Conservation (phyloP, 2,329 filamentous ascomycete genomes). For the Trichoderma harzianum region DNA sequence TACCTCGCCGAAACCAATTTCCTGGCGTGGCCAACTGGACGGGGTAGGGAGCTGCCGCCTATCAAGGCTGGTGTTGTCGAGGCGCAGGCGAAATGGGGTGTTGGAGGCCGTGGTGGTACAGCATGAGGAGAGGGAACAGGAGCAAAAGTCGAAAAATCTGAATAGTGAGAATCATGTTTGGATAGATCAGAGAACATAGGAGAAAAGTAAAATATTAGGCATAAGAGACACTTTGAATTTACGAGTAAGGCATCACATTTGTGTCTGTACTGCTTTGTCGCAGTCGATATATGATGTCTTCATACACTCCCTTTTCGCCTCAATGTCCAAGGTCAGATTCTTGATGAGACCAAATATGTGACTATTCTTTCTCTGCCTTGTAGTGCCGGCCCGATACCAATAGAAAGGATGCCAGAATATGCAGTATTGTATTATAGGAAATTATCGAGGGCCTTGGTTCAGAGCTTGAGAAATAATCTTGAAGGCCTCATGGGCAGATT, state of each 20-base stretch:
- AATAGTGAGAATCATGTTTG: neutral
- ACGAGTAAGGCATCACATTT: neutral
- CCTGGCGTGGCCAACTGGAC: constrained; percentile 28
- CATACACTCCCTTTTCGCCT: neutral
- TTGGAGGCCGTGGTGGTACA: constrained; percentile 2
- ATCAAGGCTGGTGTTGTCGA: neutral
- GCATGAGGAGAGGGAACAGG: neutral
- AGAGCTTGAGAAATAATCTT: too few relatives aligned
- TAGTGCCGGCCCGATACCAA: too few relatives aligned
- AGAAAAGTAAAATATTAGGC: neutral
- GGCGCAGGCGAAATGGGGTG: neutral
- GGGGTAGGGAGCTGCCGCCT: constrained; percentile 26
- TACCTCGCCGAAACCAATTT: constrained; percentile 32
- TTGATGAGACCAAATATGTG: too few relatives aligned
- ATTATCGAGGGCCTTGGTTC: too few relatives aligned
- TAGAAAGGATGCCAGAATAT: too few relatives aligned
- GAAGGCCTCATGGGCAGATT: too few relatives aligned
- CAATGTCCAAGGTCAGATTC: too few relatives aligned
- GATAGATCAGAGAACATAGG: neutral
- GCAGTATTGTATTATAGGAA: too few relatives aligned
- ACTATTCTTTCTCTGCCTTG: too few relatives aligned
- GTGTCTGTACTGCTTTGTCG: neutral
- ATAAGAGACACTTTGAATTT: neutral
- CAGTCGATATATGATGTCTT: neutral
- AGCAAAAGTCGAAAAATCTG: neutral